A percentile compares a stretch with the other conserved stretches of the same genome.
Evolutionary conservation across 2,329 filamentous ascomycete genomes (phyloP).

Genomic region (Ilyonectria robusta): DNA sequence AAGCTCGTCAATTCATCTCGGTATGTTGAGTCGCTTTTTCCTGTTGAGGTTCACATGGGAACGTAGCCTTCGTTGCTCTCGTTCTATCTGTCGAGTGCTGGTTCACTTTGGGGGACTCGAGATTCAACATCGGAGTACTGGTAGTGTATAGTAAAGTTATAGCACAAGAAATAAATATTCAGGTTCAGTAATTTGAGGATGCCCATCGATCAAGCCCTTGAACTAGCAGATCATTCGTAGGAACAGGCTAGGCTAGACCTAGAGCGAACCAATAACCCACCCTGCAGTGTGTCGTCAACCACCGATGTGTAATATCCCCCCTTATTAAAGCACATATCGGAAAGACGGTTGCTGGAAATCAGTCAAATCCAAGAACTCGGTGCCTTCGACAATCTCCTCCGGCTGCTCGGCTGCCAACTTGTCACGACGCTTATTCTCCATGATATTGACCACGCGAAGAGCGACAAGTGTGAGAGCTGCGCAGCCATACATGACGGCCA

Average conservation of each 20-base stretch:
- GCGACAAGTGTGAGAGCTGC: slow-evolving; percentile 31
- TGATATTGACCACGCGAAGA: slow-evolving; percentile 41
- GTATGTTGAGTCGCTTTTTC: too few relatives aligned
- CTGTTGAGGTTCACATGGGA: too few relatives aligned
- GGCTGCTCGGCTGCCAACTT: slow-evolving; percentile 40
- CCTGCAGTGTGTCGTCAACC: neutral
- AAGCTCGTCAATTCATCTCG: too few relatives aligned
- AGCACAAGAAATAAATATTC: too few relatives aligned
- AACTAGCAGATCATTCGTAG: neutral
- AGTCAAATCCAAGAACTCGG: slow-evolving; percentile 44
- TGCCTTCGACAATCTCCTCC: slow-evolving; percentile 21
- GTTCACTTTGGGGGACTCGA: too few relatives aligned
- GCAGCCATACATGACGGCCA: slow-evolving; percentile 43
- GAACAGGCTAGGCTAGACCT: neutral
- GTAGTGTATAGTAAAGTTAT: too few relatives aligned
- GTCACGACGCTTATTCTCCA: slow-evolving; percentile 46
- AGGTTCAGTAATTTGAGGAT: too few relatives aligned
- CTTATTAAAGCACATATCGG: slow-evolving; percentile 40
- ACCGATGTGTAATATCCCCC: neutral
- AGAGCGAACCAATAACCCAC: neutral
- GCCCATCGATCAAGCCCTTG: too few relatives aligned
- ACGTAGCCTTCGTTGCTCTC: too few relatives aligned
- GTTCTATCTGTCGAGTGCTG: too few relatives aligned
- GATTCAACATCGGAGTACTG: too few relatives aligned
- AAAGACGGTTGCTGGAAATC: slow-evolving; percentile 44